Percentiles rank a stretch among this genome's conserved stretches.
phyloP scores from a whole-genome alignment of 2,329 filamentous ascomycete species.

The Neurospora crassa region DNA sequence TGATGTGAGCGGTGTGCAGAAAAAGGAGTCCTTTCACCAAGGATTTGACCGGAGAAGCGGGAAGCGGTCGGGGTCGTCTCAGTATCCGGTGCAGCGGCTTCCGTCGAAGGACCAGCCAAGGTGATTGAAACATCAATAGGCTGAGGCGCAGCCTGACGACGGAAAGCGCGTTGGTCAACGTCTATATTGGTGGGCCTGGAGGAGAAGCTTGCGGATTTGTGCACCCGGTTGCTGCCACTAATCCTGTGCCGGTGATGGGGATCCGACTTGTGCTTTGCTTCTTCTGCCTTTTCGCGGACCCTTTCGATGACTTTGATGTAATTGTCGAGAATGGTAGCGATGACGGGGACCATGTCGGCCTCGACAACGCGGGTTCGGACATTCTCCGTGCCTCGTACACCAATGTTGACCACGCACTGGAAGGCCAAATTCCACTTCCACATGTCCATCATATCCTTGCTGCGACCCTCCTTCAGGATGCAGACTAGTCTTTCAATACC shows the following conservation, averaged over 20 bases:
- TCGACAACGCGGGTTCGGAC: conserved; percentile 94
- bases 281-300: conserved; percentile 76
- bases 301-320: conserved; percentile 96
- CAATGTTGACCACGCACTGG: conserved; percentile 98
- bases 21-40: conserved; percentile 60
- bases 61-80: conserved; percentile 53
- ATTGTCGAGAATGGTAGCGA: conserved; percentile 95
- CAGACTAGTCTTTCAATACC: conserved; percentile 93
- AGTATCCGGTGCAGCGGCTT: conserved; percentile 27
- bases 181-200: conserved; percentile 45
- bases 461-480: conserved; percentile 94
- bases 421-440: conserved; percentile 99
- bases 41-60: conserved; percentile 55
- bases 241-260: conserved; percentile 41
- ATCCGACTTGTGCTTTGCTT: conserved; percentile 64
- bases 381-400: conserved; percentile 86
- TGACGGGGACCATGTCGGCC: conserved; percentile 97
- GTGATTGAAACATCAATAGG: conserved; percentile 67
- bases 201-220: conserved; percentile 43
- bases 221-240: conserved; percentile 37
- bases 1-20: conserved; percentile 18
- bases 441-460: conserved; percentile 99
- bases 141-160: conserved; percentile 74
- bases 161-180: conserved; percentile 50
- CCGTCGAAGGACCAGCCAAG: conserved; percentile 36